phyloP scores from a whole-genome alignment of 1,284 basidiomycete genomes.

The Prillingera fragicola region DNA sequence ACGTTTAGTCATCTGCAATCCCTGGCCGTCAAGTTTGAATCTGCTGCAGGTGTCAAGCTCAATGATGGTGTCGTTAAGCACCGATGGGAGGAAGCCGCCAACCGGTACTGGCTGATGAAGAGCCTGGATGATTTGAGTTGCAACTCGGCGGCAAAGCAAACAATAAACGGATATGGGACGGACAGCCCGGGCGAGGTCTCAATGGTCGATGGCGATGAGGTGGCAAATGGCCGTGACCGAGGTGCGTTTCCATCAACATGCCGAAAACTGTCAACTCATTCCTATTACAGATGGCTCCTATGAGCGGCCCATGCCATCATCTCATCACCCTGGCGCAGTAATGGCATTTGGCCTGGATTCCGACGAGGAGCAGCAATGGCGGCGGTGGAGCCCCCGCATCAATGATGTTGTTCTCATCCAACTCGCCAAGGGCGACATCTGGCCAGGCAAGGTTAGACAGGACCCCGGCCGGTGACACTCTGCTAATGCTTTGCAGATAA shows the following conservation, averaged over 20 bases:
- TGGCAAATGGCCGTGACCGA: background rate
- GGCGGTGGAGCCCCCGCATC: constrained; percentile 34
- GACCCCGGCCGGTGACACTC: background rate
- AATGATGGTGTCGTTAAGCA: constrained; percentile 33
- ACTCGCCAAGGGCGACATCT: constrained; percentile 20
- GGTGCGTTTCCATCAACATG: background rate
- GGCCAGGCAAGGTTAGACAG: constrained; percentile 43
- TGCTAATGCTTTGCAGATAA: constrained; percentile 25
- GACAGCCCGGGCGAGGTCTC: constrained; percentile 3
- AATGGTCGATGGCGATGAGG: constrained; percentile 9
- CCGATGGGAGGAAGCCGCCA: constrained; percentile 43
- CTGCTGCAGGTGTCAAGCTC: constrained; percentile 34
- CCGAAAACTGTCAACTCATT: background rate
- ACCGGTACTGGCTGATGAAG: constrained; percentile 42
- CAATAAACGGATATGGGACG: background rate
- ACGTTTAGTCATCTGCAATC: constrained; percentile 34
- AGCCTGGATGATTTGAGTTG: constrained; percentile 37
- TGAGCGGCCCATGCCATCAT: constrained; percentile 19
- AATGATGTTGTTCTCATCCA: constrained; percentile 39
- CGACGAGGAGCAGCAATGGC: constrained; percentile 37
- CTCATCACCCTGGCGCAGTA: constrained; percentile 30
- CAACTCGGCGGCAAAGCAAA: background rate
- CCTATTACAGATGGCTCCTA: background rate
- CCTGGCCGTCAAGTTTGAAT: constrained; percentile 35
- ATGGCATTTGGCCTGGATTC: constrained; percentile 20